Evolutionary conservation across 768 basidiomycete genomes (phyloP).

Genomic region (Lactifluus hygrophoroides): DNA sequence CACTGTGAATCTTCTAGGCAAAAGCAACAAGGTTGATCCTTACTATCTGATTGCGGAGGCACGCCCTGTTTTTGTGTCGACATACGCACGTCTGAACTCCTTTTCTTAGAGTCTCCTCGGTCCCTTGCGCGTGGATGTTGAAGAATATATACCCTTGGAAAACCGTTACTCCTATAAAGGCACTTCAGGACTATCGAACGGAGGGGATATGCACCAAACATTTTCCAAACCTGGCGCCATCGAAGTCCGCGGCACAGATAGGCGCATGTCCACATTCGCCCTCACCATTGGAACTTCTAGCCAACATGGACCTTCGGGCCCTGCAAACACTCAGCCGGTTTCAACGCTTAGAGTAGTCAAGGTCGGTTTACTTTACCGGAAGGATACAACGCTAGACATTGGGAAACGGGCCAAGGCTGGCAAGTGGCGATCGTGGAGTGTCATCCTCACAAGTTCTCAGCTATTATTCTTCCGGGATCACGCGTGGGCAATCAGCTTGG

Average conservation of each 20-base stretch:
- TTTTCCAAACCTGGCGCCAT: slow-evolving; percentile 55
- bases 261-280: slow-evolving; percentile 34
- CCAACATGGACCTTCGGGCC: slow-evolving; percentile 25
- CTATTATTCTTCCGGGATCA: slow-evolving; percentile 82
- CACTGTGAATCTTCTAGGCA: slow-evolving; percentile 39
- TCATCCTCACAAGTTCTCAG: slow-evolving; percentile 83
- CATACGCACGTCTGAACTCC: not conserved
- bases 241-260: slow-evolving; percentile 38
- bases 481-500: slow-evolving; percentile 41
- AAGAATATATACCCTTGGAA: slow-evolving; percentile 44
- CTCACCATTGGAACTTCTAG: slow-evolving; percentile 30
- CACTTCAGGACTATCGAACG: slow-evolving; percentile 56
- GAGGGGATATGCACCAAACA: slow-evolving; percentile 50
- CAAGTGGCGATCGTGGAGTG: slow-evolving; percentile 85
- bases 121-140: slow-evolving; percentile 61
- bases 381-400: slow-evolving; percentile 68
- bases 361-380: slow-evolving; percentile 71
- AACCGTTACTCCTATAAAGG: slow-evolving; percentile 67
- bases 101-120: slow-evolving; percentile 50
- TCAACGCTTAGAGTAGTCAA: slow-evolving; percentile 66
- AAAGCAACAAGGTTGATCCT: slow-evolving; percentile 72
- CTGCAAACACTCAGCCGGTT: slow-evolving; percentile 27
- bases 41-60: slow-evolving; percentile 86
- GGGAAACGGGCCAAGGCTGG: slow-evolving; percentile 67
- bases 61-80: slow-evolving; percentile 23